Evolutionary conservation across 2,329 filamentous ascomycete genomes (phyloP), one percentile per base, ranked within the genome.

Genomic region (Ophiostoma ips): DNA sequence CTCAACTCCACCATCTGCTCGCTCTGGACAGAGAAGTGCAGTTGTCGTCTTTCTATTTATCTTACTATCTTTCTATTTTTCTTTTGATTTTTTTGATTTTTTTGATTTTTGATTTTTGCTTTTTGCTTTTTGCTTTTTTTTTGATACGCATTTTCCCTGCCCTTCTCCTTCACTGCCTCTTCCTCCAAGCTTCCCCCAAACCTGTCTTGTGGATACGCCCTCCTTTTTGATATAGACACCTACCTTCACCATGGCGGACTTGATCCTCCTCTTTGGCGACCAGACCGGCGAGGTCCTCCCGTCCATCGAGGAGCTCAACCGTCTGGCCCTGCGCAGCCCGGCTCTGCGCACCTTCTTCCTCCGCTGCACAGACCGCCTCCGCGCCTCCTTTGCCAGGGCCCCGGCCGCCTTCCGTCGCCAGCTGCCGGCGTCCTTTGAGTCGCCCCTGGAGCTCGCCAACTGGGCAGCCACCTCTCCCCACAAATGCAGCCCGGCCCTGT

Each of bases 191-290:
- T n/a, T n/a, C n/a, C n/a, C n/a, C n/a, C n/a, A n/a, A n/a, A n/a
- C n/a, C n/a, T n/a, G n/a, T n/a, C n/a, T n/a, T n/a, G n/a, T n/a
- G n/a, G n/a, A n/a, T n/a, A n/a, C n/a, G n/a, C n/a, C n/a, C n/a
- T n/a, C n/a, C n/a, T n/a, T n/a, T n/a, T n/a, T n/a, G n/a, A n/a
- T n/a, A n/a, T 28, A 28, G 24, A 28, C 12, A 40, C 21, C 15
- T 24, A 43, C 38, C 4, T 7, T 15, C 24, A 43, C 28, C 21
- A 63, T 64, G 69, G 60, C 66, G 72, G 63, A 67, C 69, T 48
- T 75, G 15, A 16, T 72, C 61, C 73, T 83, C 63, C 74, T 84
- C 55, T 83, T 84, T 62, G 81, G 81, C 67, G 81, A 80, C 55
- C 71, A 75, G 56, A 70, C 70, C 50, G 69, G 71, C 55, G 69